Conservation (phyloP, 345 rosid species). For the Erucastrum elatum region DNA sequence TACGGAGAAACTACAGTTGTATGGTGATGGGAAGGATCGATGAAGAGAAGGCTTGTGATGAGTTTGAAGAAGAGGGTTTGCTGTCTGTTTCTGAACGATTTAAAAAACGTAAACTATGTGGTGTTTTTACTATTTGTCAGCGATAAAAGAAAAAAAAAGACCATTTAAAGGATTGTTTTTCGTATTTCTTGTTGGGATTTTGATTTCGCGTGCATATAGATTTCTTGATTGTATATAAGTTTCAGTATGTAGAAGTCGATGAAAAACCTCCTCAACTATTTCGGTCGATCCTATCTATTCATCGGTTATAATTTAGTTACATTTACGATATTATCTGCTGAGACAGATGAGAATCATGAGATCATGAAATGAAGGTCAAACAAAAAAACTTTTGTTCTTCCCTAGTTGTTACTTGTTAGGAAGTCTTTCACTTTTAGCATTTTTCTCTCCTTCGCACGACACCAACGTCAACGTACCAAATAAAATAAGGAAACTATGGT, state of each 20-base stretch:
- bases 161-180: background rate
- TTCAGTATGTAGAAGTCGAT: background rate
- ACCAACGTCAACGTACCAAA: slow-evolving; percentile 1
- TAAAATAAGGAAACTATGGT: background rate
- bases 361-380: slow-evolving; percentile 15
- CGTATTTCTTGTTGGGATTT: background rate
- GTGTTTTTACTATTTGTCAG: slow-evolving; percentile 8
- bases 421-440: background rate
- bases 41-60: slow-evolving; percentile 58
- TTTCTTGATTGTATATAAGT: slow-evolving; percentile 9
- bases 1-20: slow-evolving; percentile 31
- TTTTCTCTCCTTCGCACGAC: background rate
- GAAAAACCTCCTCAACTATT: background rate
- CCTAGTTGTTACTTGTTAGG: background rate
- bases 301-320: background rate
- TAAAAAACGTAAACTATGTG: slow-evolving; percentile 12
- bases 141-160: background rate
- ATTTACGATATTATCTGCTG: background rate
- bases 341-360: slow-evolving; percentile 8
- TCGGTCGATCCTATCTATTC: background rate
- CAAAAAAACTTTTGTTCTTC: background rate
- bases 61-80: slow-evolving; percentile 42
- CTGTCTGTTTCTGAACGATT: background rate
- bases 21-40: slow-evolving; percentile 65
- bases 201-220: slow-evolving; percentile 6